These are phyloP conservation scores for Cladosporium sp. DNA, from an alignment of 2,329 filamentous ascomycete species.

Conservation along the genomic window DNA sequence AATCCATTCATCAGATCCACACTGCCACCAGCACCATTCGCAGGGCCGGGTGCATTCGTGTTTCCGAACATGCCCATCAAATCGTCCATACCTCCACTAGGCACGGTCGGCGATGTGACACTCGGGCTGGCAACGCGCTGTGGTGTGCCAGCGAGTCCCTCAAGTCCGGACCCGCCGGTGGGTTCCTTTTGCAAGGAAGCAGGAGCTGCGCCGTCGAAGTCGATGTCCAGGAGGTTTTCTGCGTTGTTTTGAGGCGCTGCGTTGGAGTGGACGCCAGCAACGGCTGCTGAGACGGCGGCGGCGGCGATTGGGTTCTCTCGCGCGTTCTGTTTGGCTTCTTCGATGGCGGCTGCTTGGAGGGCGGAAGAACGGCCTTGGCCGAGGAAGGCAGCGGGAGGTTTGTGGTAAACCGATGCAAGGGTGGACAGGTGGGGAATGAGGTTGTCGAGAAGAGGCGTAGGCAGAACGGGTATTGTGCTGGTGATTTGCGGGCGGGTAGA, in stretches of 20 bases:
- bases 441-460: slow-evolving; percentile 76
- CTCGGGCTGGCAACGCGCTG: slow-evolving; percentile 63
- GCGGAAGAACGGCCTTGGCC: slow-evolving; percentile 91
- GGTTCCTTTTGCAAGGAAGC: slow-evolving; percentile 72
- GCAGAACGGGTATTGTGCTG: slow-evolving; percentile 87
- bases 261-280: slow-evolving; percentile 37
- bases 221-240: slow-evolving; percentile 93
- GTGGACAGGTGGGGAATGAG: slow-evolving; percentile 91
- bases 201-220: slow-evolving; percentile 88
- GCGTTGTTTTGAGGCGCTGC: slow-evolving; percentile 65
- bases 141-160: slow-evolving; percentile 59
- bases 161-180: slow-evolving; percentile 45
- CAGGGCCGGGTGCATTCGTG: slow-evolving; percentile 23
- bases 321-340: slow-evolving; percentile 88
- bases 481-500: slow-evolving; percentile 92
- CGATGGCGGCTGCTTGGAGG: slow-evolving; percentile 90
- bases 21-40: slow-evolving; percentile 21
- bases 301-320: slow-evolving; percentile 92
- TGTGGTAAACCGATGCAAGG: slow-evolving; percentile 95
- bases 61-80: slow-evolving; percentile 66
- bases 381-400: slow-evolving; percentile 95
- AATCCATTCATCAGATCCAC: slow-evolving; percentile 69
- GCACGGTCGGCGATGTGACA: slow-evolving; percentile 37
- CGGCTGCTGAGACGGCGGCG: slow-evolving; percentile 65
- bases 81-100: slow-evolving; percentile 66